Conservation (phyloP, 805 yeast genomes). For the Yarrowia yakushimensis region DNA sequence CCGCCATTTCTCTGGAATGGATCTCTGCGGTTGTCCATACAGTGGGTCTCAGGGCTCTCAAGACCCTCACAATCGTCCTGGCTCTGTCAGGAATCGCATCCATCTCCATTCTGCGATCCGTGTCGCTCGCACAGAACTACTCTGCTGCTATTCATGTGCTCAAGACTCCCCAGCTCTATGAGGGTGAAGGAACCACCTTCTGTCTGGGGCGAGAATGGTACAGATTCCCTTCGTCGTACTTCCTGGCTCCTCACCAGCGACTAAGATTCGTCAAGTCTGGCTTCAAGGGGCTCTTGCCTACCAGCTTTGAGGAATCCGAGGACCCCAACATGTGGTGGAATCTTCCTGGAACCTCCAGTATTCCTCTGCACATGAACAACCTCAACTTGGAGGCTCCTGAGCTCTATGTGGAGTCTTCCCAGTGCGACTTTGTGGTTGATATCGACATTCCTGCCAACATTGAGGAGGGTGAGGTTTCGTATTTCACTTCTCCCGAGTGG, state of each 20-base stretch:
- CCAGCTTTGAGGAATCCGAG: constrained; percentile 61
- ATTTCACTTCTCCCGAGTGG: constrained; percentile 30
- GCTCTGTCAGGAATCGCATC: constrained; percentile 27
- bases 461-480: constrained; percentile 44
- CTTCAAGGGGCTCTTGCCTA: constrained; percentile 84
- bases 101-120: constrained; percentile 50
- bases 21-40: constrained; percentile 17
- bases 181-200: constrained; percentile 46
- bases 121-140: constrained; percentile 63
- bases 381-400: constrained; percentile 60
- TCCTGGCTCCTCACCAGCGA: constrained; percentile 61
- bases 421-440: constrained; percentile 74
- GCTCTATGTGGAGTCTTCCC: constrained; percentile 47
- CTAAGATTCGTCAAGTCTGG: constrained; percentile 69
- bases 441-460: constrained; percentile 48
- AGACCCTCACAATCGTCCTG: constrained; percentile 18
- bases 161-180: constrained; percentile 40
- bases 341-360: constrained; percentile 37
- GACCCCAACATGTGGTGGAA: constrained; percentile 36
- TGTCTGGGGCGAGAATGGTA: constrained; percentile 97
- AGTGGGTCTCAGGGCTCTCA: background rate
- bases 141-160: constrained; percentile 67
- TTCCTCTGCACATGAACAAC: constrained; percentile 72
- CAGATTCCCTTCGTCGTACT: constrained; percentile 84
- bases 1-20: constrained; percentile 48